phyloP scores from a whole-genome alignment of 495 filamentous ascomycete genomes.

The Tuber microsphaerosporum region DNA sequence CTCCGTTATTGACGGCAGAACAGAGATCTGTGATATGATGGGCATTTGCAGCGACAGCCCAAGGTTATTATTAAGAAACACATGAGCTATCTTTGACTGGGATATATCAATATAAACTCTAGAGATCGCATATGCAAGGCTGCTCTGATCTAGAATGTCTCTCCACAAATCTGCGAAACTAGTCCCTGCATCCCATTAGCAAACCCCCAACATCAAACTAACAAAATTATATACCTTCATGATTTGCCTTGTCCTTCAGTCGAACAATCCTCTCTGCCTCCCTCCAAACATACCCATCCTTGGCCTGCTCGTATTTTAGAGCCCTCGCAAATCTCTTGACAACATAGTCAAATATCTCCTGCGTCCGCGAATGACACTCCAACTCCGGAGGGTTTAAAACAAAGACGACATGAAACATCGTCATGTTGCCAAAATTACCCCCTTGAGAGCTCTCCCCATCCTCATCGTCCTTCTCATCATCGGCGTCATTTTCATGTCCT shows the following conservation, averaged over 20 bases:
- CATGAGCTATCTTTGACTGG: conserved; percentile 69
- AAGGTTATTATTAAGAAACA: conserved; percentile 53
- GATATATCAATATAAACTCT: conserved; percentile 74
- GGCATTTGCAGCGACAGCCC: conserved; percentile 83
- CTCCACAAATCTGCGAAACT: conserved; percentile 50
- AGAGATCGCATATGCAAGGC: conserved; percentile 75
- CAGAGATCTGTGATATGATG: conserved; percentile 64
- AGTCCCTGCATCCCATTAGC: conserved; percentile 12
- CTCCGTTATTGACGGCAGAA: conserved; percentile 61
- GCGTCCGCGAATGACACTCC: conserved; percentile 65
- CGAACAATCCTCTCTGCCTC: conserved; percentile 71
- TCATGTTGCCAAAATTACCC: conserved; percentile 54
- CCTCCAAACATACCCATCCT: conserved; percentile 77
- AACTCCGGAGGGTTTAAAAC: conserved; percentile 70
- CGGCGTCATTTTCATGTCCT: conserved; percentile 17
- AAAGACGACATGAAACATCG: conserved; percentile 96
- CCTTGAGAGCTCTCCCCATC: conserved; percentile 39
- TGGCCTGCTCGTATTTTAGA: conserved; percentile 82
- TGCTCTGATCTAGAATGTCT: conserved; percentile 64
- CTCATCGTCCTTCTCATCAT: conserved; percentile 44
- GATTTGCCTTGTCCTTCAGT: conserved; percentile 69
- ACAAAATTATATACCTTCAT: conserved; percentile 54
- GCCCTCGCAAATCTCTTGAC: conserved; percentile 84
- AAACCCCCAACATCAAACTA: background rate
- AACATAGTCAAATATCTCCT: conserved; percentile 77